Conservation (phyloP, 495 filamentous ascomycete species). For the Lasiosphaeriaceae sp. region DNA sequence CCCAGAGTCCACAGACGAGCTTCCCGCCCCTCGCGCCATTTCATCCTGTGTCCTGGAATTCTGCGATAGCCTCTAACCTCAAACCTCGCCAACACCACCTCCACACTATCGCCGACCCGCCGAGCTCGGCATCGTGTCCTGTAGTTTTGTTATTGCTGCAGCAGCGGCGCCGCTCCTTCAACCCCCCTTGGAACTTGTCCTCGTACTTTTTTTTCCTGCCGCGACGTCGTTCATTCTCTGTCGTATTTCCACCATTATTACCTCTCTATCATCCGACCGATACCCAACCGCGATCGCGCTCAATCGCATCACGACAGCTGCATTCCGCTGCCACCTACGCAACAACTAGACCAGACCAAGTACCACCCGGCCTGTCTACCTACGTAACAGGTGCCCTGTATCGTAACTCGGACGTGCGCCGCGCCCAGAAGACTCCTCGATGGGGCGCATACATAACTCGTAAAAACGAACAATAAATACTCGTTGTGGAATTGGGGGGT, state of each 20-base stretch:
- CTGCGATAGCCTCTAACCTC: slow-evolving; percentile 14
- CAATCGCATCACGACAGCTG: too few species aligned
- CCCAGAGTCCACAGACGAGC: background rate
- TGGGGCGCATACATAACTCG: slow-evolving; percentile 24
- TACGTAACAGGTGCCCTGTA: background rate
- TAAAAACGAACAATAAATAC: slow-evolving; percentile 20
- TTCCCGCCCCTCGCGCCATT: slow-evolving; percentile 7
- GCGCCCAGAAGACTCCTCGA: slow-evolving; percentile 19
- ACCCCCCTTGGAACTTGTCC: background rate
- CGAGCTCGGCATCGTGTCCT: slow-evolving; percentile 3
- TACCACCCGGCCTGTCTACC: too few species aligned
- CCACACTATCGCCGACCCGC: background rate
- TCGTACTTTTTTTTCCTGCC: background rate
- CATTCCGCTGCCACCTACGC: slow-evolving; percentile 5
- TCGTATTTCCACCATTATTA: too few species aligned
- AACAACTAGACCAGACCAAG: too few species aligned
- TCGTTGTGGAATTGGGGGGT: slow-evolving; percentile 12
- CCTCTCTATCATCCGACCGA: too few species aligned
- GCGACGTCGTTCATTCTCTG: background rate
- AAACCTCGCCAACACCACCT: slow-evolving; percentile 1
- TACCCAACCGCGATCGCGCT: too few species aligned
- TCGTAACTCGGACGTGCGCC: slow-evolving; percentile 11
- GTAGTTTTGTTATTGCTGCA: background rate
- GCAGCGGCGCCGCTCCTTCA: background rate
- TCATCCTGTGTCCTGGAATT: slow-evolving; percentile 9